phyloP scores from a whole-genome alignment of 1,284 basidiomycete genomes.

The Quambalaria eucalypti region DNA sequence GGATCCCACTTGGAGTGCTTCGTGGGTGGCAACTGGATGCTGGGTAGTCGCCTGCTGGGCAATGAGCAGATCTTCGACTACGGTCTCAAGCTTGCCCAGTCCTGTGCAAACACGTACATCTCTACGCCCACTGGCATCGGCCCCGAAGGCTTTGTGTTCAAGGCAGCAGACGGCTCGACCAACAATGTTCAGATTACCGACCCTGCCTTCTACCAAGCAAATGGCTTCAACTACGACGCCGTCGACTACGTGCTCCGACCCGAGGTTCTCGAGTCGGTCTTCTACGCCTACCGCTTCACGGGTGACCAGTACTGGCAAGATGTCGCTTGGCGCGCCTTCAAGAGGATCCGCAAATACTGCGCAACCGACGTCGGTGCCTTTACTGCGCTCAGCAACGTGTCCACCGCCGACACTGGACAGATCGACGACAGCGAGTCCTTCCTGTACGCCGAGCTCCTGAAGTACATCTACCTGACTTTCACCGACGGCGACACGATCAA shows the following conservation, averaged over 20 bases:
- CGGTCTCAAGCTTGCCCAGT: slow-evolving; percentile 21
- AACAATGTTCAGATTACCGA: slow-evolving; percentile 21
- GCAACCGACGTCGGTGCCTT: slow-evolving; percentile 49
- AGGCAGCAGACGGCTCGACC: slow-evolving; percentile 14
- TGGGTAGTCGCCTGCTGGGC: slow-evolving; percentile 29
- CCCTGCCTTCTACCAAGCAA: slow-evolving; percentile 14
- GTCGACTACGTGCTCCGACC: slow-evolving; percentile 31
- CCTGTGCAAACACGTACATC: slow-evolving; percentile 27
- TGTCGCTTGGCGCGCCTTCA: slow-evolving; percentile 78
- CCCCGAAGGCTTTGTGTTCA: slow-evolving; percentile 27
- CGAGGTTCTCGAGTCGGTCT: slow-evolving; percentile 36
- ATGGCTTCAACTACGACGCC: slow-evolving; percentile 28
- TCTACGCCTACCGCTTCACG: slow-evolving; percentile 30
- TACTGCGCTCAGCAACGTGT: slow-evolving; percentile 21
- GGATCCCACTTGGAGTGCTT: slow-evolving; percentile 37
- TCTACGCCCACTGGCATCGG: slow-evolving; percentile 29
- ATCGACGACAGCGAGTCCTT: slow-evolving; percentile 31
- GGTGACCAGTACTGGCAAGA: slow-evolving; percentile 55
- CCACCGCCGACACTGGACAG: slow-evolving; percentile 13
- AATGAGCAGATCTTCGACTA: slow-evolving; percentile 15
- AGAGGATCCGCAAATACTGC: slow-evolving; percentile 75
- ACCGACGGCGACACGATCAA: slow-evolving; percentile 19
- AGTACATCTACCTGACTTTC: slow-evolving; percentile 38
- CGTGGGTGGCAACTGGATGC: slow-evolving; percentile 32
- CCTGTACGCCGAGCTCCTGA: slow-evolving; percentile 31